phyloP scores from a whole-genome alignment of 495 filamentous ascomycete genomes.

The Aspergillus asperescens region DNA sequence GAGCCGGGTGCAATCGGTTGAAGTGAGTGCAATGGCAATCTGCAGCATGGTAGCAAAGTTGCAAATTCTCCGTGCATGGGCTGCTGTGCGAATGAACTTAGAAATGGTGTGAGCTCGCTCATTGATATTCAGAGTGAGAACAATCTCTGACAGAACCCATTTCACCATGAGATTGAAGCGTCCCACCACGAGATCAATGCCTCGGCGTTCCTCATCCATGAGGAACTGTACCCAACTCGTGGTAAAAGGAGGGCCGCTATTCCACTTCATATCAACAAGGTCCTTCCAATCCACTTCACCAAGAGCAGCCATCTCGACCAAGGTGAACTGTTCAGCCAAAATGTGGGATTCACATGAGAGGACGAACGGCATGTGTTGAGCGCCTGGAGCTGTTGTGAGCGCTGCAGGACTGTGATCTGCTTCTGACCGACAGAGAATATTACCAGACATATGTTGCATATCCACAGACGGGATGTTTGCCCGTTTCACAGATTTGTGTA shows the following conservation, averaged over 20 bases:
- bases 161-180: slow-evolving; percentile 97
- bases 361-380: slow-evolving; percentile 81
- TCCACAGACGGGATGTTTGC: slow-evolving; percentile 19
- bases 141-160: slow-evolving; percentile 89
- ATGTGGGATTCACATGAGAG: slow-evolving; percentile 85
- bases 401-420: slow-evolving; percentile 15
- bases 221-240: slow-evolving; percentile 91
- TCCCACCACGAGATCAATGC: slow-evolving; percentile 92
- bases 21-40: slow-evolving; percentile 84
- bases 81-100: slow-evolving; percentile 90
- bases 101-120: slow-evolving; percentile 80
- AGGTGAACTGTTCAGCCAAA: slow-evolving; percentile 87
- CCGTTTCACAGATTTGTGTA: slow-evolving; percentile 19
- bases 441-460: slow-evolving; percentile 33
- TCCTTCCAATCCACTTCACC: slow-evolving; percentile 98
- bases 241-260: slow-evolving; percentile 57
- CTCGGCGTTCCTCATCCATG: slow-evolving; percentile 69
- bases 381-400: slow-evolving; percentile 5
- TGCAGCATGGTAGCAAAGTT: slow-evolving; percentile 98
- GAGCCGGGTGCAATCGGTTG: slow-evolving; percentile 71
- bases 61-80: slow-evolving; percentile 73
- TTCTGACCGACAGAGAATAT: slow-evolving; percentile 39
- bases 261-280: slow-evolving; percentile 91
- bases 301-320: slow-evolving; percentile 93
- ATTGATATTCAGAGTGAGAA: slow-evolving; percentile 74